Conservation (phyloP, 192 early-diverging fungal species). For the Podila minutissima region DNA sequence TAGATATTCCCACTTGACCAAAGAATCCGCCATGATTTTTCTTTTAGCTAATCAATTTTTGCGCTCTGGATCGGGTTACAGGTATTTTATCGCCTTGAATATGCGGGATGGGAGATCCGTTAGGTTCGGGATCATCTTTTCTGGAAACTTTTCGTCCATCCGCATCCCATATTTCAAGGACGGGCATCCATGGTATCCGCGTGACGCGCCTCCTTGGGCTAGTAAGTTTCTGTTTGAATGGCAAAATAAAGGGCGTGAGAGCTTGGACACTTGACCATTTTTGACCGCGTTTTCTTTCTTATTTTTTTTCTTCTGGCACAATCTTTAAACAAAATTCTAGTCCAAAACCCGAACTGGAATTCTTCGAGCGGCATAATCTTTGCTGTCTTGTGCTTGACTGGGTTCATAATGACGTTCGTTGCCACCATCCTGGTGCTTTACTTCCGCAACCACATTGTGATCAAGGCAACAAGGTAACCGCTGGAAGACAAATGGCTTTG, state of each 20-base stretch:
- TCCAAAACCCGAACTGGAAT: slow-evolving; percentile 26
- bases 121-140: neutral
- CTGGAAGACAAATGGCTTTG: no score
- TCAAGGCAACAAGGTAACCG: slow-evolving; percentile 59
- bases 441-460: slow-evolving; percentile 48
- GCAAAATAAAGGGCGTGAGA: neutral
- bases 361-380: slow-evolving; percentile 31
- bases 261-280: neutral
- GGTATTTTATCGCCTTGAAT: slow-evolving; percentile 8
- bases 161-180: slow-evolving; percentile 16
- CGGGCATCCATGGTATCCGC: neutral
- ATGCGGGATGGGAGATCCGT: slow-evolving; percentile 11
- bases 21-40: no score
- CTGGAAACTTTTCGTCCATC: neutral
- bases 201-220: slow-evolving; percentile 21
- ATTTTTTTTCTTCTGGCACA: neutral
- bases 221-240: slow-evolving; percentile 2
- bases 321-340: neutral
- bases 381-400: slow-evolving; percentile 33
- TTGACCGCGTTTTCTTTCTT: neutral
- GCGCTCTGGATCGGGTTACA: neutral
- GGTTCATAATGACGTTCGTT: slow-evolving; percentile 31
- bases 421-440: slow-evolving; percentile 37
- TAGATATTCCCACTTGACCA: no score
- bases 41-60: no score